These are phyloP conservation scores for Cyclotella cryptica DNA, from an alignment of 108 stramenopile species.

Conservation along the genomic window DNA sequence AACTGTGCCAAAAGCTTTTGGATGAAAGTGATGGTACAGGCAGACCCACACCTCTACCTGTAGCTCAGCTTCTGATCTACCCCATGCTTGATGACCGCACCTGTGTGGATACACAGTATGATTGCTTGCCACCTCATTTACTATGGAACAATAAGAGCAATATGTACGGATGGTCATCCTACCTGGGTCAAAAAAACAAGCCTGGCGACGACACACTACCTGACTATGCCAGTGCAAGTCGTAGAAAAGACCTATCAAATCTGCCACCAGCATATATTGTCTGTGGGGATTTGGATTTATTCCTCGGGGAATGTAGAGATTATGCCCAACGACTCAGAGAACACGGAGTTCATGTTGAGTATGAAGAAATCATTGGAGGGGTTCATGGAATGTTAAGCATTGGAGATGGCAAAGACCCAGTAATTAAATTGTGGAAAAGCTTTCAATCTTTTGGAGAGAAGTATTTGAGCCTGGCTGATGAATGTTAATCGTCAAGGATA, in stretches of 20 bases:
- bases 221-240: slow-evolving; percentile 27
- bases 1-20: slow-evolving; percentile 40
- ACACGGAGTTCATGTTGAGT: slow-evolving; percentile 31
- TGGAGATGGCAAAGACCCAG: slow-evolving; percentile 18
- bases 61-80: slow-evolving; percentile 31
- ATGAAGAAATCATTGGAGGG: slow-evolving; percentile 24
- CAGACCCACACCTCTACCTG: slow-evolving; percentile 25
- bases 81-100: slow-evolving; percentile 53
- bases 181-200: slow-evolving; percentile 17
- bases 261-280: slow-evolving; percentile 38
- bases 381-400: slow-evolving; percentile 42
- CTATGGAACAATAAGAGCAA: slow-evolving; percentile 40
- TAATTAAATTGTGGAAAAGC: slow-evolving; percentile 27
- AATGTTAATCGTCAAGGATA: too few species aligned
- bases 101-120: slow-evolving; percentile 11
- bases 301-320: slow-evolving; percentile 32
- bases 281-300: slow-evolving; percentile 38
- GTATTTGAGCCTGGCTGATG: not conserved
- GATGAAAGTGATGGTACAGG: slow-evolving; percentile 16
- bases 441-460: slow-evolving; percentile 16
- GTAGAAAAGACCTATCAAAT: slow-evolving; percentile 30
- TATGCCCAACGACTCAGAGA: slow-evolving; percentile 26
- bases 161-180: slow-evolving; percentile 37
- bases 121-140: slow-evolving; percentile 22
- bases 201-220: slow-evolving; percentile 26